Conservation (phyloP, 805 yeast genomes). For the Candida wancherniae region DNA sequence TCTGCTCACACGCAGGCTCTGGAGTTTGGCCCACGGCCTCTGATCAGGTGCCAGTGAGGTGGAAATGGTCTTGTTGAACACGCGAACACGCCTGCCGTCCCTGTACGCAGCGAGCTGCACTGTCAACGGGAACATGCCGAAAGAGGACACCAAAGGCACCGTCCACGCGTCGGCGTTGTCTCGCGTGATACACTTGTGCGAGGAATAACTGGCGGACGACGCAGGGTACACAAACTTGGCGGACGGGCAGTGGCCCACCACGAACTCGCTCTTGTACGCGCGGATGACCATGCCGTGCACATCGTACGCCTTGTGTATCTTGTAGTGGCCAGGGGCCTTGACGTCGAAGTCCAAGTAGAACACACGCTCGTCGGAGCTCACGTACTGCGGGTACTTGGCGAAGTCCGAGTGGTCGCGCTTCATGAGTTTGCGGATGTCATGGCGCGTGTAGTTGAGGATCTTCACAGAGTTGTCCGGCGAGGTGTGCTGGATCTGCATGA, state of each 20-base stretch:
- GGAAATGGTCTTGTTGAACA: slow-evolving; percentile 22
- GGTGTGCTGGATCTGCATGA: slow-evolving; percentile 58
- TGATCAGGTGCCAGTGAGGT: background rate
- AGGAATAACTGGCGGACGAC: slow-evolving; percentile 15
- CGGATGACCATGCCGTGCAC: slow-evolving; percentile 55
- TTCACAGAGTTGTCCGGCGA: slow-evolving; percentile 49
- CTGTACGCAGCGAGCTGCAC: slow-evolving; percentile 23
- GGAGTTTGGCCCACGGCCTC: slow-evolving; percentile 29
- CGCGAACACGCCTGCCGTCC: slow-evolving; percentile 21
- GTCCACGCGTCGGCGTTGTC: slow-evolving; percentile 37
- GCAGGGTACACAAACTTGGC: slow-evolving; percentile 48
- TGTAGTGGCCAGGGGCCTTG: slow-evolving; percentile 70
- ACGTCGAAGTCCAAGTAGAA: slow-evolving; percentile 65
- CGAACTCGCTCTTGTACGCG: slow-evolving; percentile 54
- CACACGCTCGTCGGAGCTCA: slow-evolving; percentile 35
- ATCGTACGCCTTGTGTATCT: slow-evolving; percentile 64
- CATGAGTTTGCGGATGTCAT: slow-evolving; percentile 45
- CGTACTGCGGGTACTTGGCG: slow-evolving; percentile 19
- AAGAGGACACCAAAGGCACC: slow-evolving; percentile 47
- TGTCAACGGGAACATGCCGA: slow-evolving; percentile 70
- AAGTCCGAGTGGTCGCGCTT: slow-evolving; percentile 31
- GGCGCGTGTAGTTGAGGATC: slow-evolving; percentile 50
- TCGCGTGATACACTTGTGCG: slow-evolving; percentile 51
- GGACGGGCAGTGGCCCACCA: slow-evolving; percentile 73
- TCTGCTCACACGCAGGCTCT: slow-evolving; percentile 21